Conservation (phyloP, 1,139 yeast genomes). For the Arxiozyma bovina region DNA sequence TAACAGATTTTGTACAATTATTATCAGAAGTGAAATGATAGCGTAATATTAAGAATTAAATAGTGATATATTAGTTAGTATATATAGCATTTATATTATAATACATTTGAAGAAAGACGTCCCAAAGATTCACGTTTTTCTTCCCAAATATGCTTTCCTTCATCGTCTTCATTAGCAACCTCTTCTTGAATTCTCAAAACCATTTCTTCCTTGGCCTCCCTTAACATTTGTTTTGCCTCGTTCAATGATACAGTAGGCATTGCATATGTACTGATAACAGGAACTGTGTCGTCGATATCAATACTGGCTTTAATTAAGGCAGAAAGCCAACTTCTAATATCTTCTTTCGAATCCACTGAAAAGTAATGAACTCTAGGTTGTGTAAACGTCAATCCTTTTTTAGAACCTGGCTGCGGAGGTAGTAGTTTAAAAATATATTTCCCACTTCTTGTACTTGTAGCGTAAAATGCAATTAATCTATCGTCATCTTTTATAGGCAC, state of each 20-base stretch:
- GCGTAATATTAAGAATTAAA: not conserved
- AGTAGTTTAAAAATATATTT: constrained; percentile 82
- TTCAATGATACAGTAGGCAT: constrained; percentile 86
- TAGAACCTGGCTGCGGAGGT: constrained; percentile 97
- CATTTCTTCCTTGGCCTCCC: constrained; percentile 70
- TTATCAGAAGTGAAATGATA: not conserved
- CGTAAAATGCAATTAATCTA: constrained; percentile 72
- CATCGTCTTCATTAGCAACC: constrained; percentile 13
- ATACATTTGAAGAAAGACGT: not conserved
- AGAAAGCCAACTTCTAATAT: constrained; percentile 90
- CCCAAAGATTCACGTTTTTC: constrained; percentile 5
- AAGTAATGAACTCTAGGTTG: constrained; percentile 93
- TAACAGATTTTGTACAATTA: not conserved
- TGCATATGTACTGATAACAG: constrained; percentile 84
- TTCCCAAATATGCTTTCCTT: constrained; percentile 17
- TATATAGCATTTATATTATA: constrained; percentile 5
- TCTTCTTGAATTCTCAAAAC: constrained; percentile 42
- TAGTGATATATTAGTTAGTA: not conserved
- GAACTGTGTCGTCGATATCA: constrained; percentile 85
- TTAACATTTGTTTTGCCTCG: constrained; percentile 77
- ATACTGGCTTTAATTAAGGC: constrained; percentile 93
- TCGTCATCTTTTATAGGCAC: constrained; percentile 67
- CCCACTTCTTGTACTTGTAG: constrained; percentile 92
- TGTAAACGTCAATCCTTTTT: constrained; percentile 89
- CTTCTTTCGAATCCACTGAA: constrained; percentile 85